These are phyloP conservation scores for Monosporascus sp. DNA, from an alignment of 2,329 filamentous ascomycete genomes.

Conservation along the genomic window DNA sequence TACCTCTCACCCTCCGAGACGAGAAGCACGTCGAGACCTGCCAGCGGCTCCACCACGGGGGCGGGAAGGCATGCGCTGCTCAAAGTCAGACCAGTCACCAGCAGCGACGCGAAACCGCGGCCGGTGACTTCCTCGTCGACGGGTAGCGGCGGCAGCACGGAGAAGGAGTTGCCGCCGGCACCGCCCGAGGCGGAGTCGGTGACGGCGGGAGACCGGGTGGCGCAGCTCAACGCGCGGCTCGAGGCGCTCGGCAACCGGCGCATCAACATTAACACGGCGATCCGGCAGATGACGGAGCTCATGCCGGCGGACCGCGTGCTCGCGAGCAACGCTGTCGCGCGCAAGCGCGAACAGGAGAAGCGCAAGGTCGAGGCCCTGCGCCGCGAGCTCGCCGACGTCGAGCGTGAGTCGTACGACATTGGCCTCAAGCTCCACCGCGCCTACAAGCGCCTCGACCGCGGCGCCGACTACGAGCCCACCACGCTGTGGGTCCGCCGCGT, in stretches of 20 bases:
- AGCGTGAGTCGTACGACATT: slow-evolving; percentile 71
- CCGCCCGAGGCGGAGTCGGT: slow-evolving; percentile 50
- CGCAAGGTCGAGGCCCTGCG: slow-evolving; percentile 61
- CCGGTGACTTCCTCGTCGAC: not conserved
- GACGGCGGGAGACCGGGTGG: slow-evolving; percentile 56
- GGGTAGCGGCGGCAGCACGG: slow-evolving; percentile 17
- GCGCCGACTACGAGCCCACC: slow-evolving; percentile 58
- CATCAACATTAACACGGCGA: slow-evolving; percentile 65
- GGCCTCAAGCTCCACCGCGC: slow-evolving; percentile 69
- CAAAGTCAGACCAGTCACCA: too few relatives aligned
- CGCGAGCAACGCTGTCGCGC: slow-evolving; percentile 57
- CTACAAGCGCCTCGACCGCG: slow-evolving; percentile 68
- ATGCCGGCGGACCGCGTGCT: slow-evolving; percentile 67
- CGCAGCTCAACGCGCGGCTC: slow-evolving; percentile 60
- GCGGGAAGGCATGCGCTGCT: too few relatives aligned
- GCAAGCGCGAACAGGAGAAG: slow-evolving; percentile 52
- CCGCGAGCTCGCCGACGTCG: slow-evolving; percentile 65
- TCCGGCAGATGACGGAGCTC: slow-evolving; percentile 71
- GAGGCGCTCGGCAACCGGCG: slow-evolving; percentile 61
- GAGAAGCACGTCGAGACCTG: not conserved
- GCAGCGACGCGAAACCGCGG: too few relatives aligned
- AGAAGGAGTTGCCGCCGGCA: slow-evolving; percentile 56
- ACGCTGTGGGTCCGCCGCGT: slow-evolving; percentile 75
- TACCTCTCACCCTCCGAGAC: slow-evolving; percentile 11
- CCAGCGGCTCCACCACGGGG: too few relatives aligned